phyloP scores from a whole-genome alignment of 1,284 basidiomycete genomes.

The Rugiboletus extremiorientalis region DNA sequence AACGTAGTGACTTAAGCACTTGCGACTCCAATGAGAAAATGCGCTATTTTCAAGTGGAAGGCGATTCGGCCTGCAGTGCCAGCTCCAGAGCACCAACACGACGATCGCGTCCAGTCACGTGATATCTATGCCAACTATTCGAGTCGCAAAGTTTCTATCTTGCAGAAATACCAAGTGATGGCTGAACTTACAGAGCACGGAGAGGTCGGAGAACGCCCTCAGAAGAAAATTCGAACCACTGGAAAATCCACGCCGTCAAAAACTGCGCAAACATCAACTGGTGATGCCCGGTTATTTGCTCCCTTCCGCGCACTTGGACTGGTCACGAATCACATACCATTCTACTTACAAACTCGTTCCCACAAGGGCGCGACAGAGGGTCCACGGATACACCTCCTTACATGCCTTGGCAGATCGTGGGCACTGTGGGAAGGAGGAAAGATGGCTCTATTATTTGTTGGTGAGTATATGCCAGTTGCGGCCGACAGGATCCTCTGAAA shows the following conservation, averaged over 20 bases:
- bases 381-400: slow-evolving; percentile 81
- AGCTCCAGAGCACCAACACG: no score
- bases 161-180: slow-evolving; percentile 17
- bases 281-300: slow-evolving; percentile 72
- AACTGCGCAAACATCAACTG: slow-evolving; percentile 6
- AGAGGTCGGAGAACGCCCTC: slow-evolving; percentile 19
- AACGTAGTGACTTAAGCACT: no score
- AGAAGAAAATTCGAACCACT: slow-evolving; percentile 22
- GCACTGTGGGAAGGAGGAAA: slow-evolving; percentile 95
- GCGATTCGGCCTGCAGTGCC: no score
- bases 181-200: slow-evolving; percentile 12
- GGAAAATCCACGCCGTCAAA: slow-evolving; percentile 1
- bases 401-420: slow-evolving; percentile 91
- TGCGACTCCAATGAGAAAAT: no score
- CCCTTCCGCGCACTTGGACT: slow-evolving; percentile 95
- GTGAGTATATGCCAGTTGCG: slow-evolving; percentile 45
- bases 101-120: no score
- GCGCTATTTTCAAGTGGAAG: no score
- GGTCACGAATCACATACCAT: slow-evolving; percentile 90
- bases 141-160: neutral
- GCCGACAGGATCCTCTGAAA: neutral
- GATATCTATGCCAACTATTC: neutral
- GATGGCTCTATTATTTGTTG: slow-evolving; percentile 92
- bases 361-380: slow-evolving; percentile 86
- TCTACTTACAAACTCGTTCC: slow-evolving; percentile 84